These are phyloP conservation scores for Warburgia ugandensis DNA, from an alignment of 164 flowering plant genomes.

Conservation along the genomic window DNA sequence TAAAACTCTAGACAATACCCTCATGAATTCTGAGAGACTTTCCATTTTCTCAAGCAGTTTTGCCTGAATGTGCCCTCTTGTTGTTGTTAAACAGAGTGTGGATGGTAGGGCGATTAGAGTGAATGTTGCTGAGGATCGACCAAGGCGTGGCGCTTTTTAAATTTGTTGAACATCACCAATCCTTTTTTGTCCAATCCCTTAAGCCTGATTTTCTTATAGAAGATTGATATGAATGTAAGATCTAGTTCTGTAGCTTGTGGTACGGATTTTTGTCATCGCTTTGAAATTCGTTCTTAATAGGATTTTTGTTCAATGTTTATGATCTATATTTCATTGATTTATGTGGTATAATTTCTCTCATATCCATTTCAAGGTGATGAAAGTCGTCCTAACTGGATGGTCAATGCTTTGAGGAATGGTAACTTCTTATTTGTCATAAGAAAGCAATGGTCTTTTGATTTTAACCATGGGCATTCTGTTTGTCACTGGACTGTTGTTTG, in stretches of 20 bases:
- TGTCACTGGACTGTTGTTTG: too few species aligned
- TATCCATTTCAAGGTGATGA: background rate
- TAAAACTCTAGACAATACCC: background rate
- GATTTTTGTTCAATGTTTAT: background rate
- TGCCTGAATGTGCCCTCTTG: background rate
- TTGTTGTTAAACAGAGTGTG: constrained; percentile 43
- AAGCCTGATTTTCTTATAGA: background rate
- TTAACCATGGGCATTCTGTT: too few species aligned
- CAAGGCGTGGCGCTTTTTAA: constrained; percentile 34
- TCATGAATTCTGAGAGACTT: background rate
- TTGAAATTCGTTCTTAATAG: background rate
- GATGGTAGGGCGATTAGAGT: constrained; percentile 84
- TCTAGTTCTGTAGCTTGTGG: constrained; percentile 1
- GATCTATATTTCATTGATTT: background rate
- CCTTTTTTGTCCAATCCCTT: background rate
- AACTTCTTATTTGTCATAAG: too few species aligned
- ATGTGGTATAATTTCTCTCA: background rate
- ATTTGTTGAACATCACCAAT: background rate
- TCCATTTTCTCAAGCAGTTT: background rate
- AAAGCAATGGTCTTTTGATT: too few species aligned
- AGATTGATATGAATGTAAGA: background rate
- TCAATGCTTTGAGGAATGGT: too few species aligned
- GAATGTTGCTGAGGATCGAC: constrained; percentile 63
- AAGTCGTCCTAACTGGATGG: too few species aligned
- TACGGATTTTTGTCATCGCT: background rate